Base-by-base conservation (phyloP, 2,329 filamentous ascomycete species). In the Xylariaceae sp. region DNA sequence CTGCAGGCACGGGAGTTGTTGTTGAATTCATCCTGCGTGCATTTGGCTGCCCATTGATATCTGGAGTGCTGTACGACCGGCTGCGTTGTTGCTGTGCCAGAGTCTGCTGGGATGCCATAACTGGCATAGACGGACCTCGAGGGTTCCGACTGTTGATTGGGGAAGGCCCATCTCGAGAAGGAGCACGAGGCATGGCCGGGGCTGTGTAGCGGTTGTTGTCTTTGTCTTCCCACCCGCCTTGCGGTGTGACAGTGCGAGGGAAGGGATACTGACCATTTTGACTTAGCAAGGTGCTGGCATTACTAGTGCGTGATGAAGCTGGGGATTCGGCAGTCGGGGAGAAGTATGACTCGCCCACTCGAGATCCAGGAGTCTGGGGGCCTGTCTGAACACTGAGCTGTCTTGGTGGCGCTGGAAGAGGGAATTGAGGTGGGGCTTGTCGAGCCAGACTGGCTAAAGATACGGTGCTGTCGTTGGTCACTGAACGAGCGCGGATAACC, bases 1-100 rank as follows among this genome's bases (percentile, higher is more conserved):
- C 85, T 10, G 80, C 80, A 5, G 86, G 86, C 5, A 89, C 77
- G 63, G 48, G 70, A 64, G 56, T 64, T n/a, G n/a, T n/a, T 64
- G 71, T 76, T 63, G 67, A 74, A 66, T 79, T 78, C 53, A 75
- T 71, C 42, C 72, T 66, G 61, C 80, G 73, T 52, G 82, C 73
- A 39, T 76, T 76, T 52, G 78, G 76, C 42, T 83, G 79, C 42
- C 79, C 83, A 54, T 94, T 88, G 57, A 95, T 95, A 64, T 97
- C 91, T 6, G 93, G 92, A 52, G 91, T 96, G 69, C 92, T 97
- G 60, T 94, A 94, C 29, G 91, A 95, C 53, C 93, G 81, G 69
- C 88, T 85, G 55, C 90, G 79, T 61, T 85, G 83, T 63, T 88
- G 83, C 52, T 83, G 71, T 62, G 76, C 67, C 52, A 75, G 72